Conservation (phyloP, 2,329 filamentous ascomycete species). For the Colletotrichum coccodes region DNA sequence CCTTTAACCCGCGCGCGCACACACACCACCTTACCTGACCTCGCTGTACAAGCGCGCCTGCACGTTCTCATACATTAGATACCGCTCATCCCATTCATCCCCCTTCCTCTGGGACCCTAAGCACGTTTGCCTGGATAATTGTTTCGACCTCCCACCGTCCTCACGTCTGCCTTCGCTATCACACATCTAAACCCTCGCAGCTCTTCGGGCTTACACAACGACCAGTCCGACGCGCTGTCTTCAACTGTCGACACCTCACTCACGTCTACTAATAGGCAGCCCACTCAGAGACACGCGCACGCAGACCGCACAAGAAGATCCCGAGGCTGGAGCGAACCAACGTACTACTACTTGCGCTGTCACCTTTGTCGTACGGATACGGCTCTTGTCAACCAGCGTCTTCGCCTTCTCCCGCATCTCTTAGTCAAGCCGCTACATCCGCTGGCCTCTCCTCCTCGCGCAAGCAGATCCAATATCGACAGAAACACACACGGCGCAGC, state of each 20-base stretch:
- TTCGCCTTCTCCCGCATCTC: neutral
- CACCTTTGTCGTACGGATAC: constrained; percentile 7
- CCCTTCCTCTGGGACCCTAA: constrained; percentile 3
- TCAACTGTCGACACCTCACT: constrained; percentile 18
- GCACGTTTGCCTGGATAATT: neutral
- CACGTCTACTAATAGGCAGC: constrained; percentile 8
- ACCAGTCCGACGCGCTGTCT: neutral
- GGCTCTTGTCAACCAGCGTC: neutral
- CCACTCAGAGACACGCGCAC: neutral
- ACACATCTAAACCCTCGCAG: neutral
- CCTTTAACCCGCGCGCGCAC: constrained; percentile 20
- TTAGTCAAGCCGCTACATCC: constrained; percentile 8
- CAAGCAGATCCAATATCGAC: constrained; percentile 10
- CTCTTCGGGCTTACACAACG: neutral
- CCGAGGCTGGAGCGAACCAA: neutral
- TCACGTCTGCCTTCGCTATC: neutral
- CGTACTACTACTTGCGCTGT: neutral
- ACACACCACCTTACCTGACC: constrained; percentile 10
- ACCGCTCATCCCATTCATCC: constrained; percentile 32
- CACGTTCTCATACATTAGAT: constrained; percentile 32
- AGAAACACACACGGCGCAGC: constrained; percentile 12
- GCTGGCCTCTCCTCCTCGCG: neutral
- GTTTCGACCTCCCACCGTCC: constrained; percentile 2
- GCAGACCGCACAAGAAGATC: neutral
- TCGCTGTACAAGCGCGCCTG: constrained; percentile 23